Evolutionary conservation across 805 yeast genomes (phyloP).

Genomic region (Saccharomycopsis selenospora): DNA sequence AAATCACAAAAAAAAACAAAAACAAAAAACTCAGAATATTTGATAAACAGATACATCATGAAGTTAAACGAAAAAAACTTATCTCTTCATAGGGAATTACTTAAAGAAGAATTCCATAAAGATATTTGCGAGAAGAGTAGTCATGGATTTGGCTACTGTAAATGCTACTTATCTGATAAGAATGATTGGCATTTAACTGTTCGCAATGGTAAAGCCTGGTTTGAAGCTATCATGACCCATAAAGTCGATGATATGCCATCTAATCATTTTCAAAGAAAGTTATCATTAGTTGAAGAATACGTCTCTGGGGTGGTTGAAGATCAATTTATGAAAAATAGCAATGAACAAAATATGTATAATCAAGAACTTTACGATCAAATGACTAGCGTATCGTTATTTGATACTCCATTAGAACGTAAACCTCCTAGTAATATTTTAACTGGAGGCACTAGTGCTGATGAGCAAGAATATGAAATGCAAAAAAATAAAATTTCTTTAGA

Average conservation of each 20-base stretch:
- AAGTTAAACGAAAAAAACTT: neutral
- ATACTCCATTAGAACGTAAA: neutral
- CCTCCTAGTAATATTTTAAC: neutral
- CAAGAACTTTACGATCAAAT: neutral
- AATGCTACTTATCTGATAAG: neutral
- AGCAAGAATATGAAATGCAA: too few relatives aligned
- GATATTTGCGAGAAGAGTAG: neutral
- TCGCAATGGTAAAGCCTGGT: constrained; percentile 1
- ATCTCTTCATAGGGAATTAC: neutral
- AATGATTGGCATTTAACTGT: constrained; percentile 1
- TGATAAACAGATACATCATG: too few relatives aligned
- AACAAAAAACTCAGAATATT: too few relatives aligned
- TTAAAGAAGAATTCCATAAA: neutral
- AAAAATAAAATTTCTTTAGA: too few relatives aligned
- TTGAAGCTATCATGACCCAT: neutral
- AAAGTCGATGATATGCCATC: neutral
- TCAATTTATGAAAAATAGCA: neutral
- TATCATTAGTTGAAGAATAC: neutral
- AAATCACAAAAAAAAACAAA: too few relatives aligned
- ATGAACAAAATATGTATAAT: neutral
- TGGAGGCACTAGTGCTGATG: too few relatives aligned
- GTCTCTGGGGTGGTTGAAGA: neutral
- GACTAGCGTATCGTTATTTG: neutral
- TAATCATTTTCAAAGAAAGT: neutral
- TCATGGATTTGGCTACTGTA: neutral